Conservation (phyloP, 208 protist species). For the Novymonas esmeraldas region DNA sequence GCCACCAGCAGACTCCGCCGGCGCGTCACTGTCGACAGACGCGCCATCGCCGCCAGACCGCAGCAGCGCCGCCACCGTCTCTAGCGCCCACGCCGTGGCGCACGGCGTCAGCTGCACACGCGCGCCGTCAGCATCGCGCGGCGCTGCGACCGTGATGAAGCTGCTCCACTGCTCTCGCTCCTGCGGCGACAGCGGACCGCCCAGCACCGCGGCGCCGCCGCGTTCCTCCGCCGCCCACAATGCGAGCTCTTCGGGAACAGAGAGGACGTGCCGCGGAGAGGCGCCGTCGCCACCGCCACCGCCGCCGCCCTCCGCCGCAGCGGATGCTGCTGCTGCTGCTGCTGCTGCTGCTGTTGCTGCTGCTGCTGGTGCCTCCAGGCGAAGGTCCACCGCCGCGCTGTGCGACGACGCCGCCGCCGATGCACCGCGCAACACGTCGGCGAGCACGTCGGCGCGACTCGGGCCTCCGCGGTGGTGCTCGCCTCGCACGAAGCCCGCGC, state of each 20-base stretch:
- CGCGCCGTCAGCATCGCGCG: background rate
- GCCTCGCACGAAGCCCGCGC: background rate
- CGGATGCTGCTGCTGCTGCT: too few relatives aligned
- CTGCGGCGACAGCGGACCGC: constrained; percentile 2
- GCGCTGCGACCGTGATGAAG: constrained; percentile 1
- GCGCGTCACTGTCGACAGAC: background rate
- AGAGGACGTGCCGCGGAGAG: too few relatives aligned
- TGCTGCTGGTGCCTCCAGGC: too few relatives aligned
- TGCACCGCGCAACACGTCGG: too few relatives aligned
- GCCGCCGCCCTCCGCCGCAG: too few relatives aligned
- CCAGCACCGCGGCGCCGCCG: background rate
- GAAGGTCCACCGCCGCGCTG: too few relatives aligned
- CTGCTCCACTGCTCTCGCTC: constrained; percentile 30
- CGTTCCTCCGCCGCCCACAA: background rate
- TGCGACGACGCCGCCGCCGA: too few relatives aligned
- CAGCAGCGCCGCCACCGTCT: constrained; percentile 13
- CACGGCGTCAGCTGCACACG: constrained; percentile 18
- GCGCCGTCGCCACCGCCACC: too few relatives aligned
- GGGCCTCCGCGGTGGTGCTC: too few relatives aligned
- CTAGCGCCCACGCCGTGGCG: constrained; percentile 16
- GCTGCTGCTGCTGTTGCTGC: too few relatives aligned
- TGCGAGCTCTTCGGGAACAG: background rate
- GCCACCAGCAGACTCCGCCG: background rate
- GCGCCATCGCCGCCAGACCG: background rate
- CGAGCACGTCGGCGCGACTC: too few relatives aligned